Base-by-base conservation (phyloP, 305 asterid species). In the Solanum hybrid region DNA sequence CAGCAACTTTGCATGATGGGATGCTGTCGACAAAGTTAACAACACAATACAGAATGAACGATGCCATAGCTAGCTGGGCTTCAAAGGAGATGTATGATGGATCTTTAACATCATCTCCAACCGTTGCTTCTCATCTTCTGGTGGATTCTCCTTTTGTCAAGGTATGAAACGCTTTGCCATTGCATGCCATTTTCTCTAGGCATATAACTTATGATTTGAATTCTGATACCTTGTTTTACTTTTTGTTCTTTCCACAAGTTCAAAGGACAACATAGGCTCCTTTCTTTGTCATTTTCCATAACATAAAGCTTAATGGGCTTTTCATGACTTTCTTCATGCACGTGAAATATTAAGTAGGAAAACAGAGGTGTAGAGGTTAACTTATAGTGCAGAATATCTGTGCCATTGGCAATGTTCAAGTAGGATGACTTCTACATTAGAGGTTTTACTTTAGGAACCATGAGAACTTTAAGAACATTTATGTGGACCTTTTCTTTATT, bases 61-160 rank as follows among this genome's bases (percentile, higher is more conserved):
- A 96, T 90, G 96, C 98, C 72, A 97, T 97, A 88, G 97, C 99
- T 84, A 94, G 98, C 94, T 97, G 99, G 99, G 99, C 98, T 91
- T 97, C 99, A 40, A 97, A 96, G 93, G 99, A 97, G 93, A 97
- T 96, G 99, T 97, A 97, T 91, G 93, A 92, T 88, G 99, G 98
- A 87, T 88, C 91, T 60, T 91, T 97, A 91, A 90, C 93, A 90
- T 97, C 99, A 80, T 94, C 98, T 86, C 88, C 97, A 79, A 86
- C 90, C 60, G 99, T 97, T 88, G 89, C 95, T 91, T 94, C 95
- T 92, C 99, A 97, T 93, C 96, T 97, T 89, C 98, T 97, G 88
- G 94, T 96, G 9, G 99, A 96, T 94, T 96, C 98, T 89, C 99
- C 99, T 38, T 93, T 92, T 93, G 97, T 97, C 91, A 94, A 93